These are phyloP conservation scores for Cladosporium cucumerinum DNA, from an alignment of 2,329 filamentous ascomycete genomes.

Conservation along the genomic window DNA sequence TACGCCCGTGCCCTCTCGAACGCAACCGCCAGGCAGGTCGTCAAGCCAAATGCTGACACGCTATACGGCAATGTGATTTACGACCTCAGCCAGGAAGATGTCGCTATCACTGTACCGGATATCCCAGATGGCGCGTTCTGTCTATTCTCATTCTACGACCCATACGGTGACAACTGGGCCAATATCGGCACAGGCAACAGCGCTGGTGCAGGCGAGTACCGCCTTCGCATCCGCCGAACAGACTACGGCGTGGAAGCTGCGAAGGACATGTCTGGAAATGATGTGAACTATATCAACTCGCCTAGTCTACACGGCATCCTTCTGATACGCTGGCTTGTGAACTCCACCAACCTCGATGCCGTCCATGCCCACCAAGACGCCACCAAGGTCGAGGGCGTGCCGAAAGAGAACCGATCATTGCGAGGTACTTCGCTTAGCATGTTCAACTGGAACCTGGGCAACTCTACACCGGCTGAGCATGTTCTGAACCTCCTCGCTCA, in stretches of 20 bases:
- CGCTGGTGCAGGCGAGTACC: slow-evolving; percentile 17
- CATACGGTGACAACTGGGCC: slow-evolving; percentile 22
- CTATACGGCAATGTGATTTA: slow-evolving; percentile 23
- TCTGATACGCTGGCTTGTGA: slow-evolving; percentile 21
- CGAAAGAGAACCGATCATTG: neutral
- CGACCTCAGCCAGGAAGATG: slow-evolving; percentile 23
- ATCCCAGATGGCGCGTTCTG: slow-evolving; percentile 18
- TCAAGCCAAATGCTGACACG: slow-evolving; percentile 28
- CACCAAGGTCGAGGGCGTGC: neutral
- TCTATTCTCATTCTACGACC: slow-evolving; percentile 21
- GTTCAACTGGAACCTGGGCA: slow-evolving; percentile 3
- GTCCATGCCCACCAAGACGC: slow-evolving; percentile 18
- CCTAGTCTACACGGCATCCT: slow-evolving; percentile 20
- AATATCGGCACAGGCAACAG: slow-evolving; percentile 19
- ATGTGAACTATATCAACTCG: slow-evolving; percentile 16
- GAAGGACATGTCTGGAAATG: neutral
- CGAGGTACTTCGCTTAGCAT: neutral
- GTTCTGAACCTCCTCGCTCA: slow-evolving; percentile 17
- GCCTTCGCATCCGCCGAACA: slow-evolving; percentile 5
- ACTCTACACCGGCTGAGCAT: slow-evolving; percentile 16
- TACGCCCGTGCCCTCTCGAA: slow-evolving; percentile 17
- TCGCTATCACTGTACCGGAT: slow-evolving; percentile 21
- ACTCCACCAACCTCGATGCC: slow-evolving; percentile 15
- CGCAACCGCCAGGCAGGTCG: slow-evolving; percentile 17
- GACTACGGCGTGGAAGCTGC: neutral